Conservation (phyloP, 768 basidiomycete genomes). For the Boletus speciosus region DNA sequence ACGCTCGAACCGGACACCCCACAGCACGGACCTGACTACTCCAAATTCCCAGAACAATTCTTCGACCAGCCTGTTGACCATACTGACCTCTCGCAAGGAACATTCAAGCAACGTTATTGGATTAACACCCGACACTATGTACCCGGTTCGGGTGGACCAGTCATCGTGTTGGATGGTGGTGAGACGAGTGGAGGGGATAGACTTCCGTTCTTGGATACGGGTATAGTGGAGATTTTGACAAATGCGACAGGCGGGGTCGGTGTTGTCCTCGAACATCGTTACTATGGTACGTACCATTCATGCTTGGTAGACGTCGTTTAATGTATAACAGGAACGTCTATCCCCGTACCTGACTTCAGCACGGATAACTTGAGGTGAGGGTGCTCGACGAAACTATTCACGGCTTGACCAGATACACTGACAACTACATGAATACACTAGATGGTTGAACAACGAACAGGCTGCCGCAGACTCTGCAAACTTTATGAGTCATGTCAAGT, state of each 20-base stretch:
- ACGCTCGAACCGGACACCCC: constrained; percentile 8
- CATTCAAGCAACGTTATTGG: constrained; percentile 92
- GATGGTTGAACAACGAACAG: constrained; percentile 89
- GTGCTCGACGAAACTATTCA: background rate
- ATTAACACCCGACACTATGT: constrained; percentile 79
- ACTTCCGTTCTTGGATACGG: constrained; percentile 55
- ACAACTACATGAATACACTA: constrained; percentile 27
- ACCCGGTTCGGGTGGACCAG: constrained; percentile 68
- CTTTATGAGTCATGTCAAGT: constrained; percentile 81
- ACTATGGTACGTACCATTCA: constrained; percentile 57
- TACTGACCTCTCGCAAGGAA: constrained; percentile 53
- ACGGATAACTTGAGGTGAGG: constrained; percentile 75
- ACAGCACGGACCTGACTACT: constrained; percentile 5
- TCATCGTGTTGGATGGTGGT: constrained; percentile 89
- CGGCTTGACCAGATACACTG: background rate
- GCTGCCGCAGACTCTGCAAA: constrained; percentile 87
- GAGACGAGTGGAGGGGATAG: constrained; percentile 83
- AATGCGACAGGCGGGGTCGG: constrained; percentile 85
- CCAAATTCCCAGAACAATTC: constrained; percentile 57
- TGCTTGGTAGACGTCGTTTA: background rate
- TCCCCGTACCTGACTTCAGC: constrained; percentile 72
- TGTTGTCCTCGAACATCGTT: constrained; percentile 90
- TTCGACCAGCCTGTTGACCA: constrained; percentile 89
- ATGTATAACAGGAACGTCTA: constrained; percentile 55
- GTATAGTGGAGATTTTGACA: constrained; percentile 83